Conservation (phyloP, 2,329 filamentous ascomycete genomes). For the Sarocladium strictum region DNA sequence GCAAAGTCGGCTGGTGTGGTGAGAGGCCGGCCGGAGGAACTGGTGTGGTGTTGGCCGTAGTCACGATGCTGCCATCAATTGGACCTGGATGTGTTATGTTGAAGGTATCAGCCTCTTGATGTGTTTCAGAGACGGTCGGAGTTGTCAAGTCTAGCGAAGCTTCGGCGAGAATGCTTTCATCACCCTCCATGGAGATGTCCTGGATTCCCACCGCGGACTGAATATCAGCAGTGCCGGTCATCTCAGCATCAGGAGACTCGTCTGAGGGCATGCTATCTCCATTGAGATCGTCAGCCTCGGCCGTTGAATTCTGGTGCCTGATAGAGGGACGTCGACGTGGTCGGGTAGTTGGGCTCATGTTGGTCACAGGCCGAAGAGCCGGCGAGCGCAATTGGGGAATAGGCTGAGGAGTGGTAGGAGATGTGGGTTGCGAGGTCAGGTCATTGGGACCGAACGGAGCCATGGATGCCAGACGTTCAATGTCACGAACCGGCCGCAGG, state of each 20-base stretch:
- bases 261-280: constrained; percentile 79
- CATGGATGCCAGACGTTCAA: constrained; percentile 80
- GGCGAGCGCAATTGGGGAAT: constrained; percentile 54
- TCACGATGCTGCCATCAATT: constrained; percentile 79
- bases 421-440: constrained; percentile 82
- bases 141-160: constrained; percentile 68
- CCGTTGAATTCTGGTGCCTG: constrained; percentile 85
- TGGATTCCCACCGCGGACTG: constrained; percentile 80
- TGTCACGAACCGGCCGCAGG: constrained; percentile 73
- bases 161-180: constrained; percentile 71
- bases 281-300: constrained; percentile 79
- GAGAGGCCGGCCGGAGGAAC: constrained; percentile 68
- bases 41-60: constrained; percentile 59
- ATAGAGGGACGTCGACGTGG: constrained; percentile 74
- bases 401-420: constrained; percentile 77
- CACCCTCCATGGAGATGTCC: constrained; percentile 73
- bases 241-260: constrained; percentile 68
- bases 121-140: constrained; percentile 72
- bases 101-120: constrained; percentile 80
- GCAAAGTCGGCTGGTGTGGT: constrained; percentile 63
- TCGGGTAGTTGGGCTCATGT: constrained; percentile 45
- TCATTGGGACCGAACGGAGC: constrained; percentile 62
- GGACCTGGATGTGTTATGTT: constrained; percentile 85
- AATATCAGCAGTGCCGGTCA: constrained; percentile 74
- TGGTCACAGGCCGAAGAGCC: constrained; percentile 47